Evolutionary conservation across 306 rosid genomes (phyloP).

Genomic region (Pyrus pyrifolia): DNA sequence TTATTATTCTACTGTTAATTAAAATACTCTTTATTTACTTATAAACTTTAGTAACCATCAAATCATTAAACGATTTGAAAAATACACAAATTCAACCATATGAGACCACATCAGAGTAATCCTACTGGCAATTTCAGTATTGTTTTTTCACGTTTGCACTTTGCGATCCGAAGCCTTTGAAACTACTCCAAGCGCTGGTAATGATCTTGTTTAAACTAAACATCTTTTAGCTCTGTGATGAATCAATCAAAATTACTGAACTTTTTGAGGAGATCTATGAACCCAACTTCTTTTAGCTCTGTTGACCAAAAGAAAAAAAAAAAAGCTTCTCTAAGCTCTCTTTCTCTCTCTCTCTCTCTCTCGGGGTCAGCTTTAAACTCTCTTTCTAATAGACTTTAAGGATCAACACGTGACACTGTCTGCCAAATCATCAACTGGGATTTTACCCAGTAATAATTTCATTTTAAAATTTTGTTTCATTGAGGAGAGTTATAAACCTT

Average conservation of each 20-base stretch:
- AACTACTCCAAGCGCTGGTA: slow-evolving; percentile 20
- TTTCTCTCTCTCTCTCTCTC: too few relatives aligned
- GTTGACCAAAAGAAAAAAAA: too few relatives aligned
- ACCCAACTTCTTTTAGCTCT: background rate
- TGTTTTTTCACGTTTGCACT: background rate
- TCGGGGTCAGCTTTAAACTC: background rate
- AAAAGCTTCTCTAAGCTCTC: too few relatives aligned
- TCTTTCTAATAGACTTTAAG: slow-evolving; percentile 5
- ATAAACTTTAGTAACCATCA: background rate
- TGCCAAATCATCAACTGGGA: slow-evolving; percentile 3
- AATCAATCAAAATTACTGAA: slow-evolving; percentile 20
- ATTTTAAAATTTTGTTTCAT: slow-evolving; percentile 23
- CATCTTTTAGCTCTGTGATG: slow-evolving; percentile 4
- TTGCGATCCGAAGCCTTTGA: background rate
- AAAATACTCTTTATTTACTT: too few relatives aligned
- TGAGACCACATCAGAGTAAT: too few relatives aligned
- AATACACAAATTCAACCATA: background rate
- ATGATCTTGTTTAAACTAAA: slow-evolving; percentile 20
- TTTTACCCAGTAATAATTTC: slow-evolving; percentile 25
- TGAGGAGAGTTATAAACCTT: background rate
- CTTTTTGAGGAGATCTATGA: slow-evolving; percentile 22
- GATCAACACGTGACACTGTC: slow-evolving; percentile 19
- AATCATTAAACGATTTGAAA: too few relatives aligned
- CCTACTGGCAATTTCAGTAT: background rate
- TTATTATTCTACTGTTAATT: background rate